Evolutionary conservation across 164 flowering plant genomes (phyloP).

Genomic region (Hamamelis virginiana): DNA sequence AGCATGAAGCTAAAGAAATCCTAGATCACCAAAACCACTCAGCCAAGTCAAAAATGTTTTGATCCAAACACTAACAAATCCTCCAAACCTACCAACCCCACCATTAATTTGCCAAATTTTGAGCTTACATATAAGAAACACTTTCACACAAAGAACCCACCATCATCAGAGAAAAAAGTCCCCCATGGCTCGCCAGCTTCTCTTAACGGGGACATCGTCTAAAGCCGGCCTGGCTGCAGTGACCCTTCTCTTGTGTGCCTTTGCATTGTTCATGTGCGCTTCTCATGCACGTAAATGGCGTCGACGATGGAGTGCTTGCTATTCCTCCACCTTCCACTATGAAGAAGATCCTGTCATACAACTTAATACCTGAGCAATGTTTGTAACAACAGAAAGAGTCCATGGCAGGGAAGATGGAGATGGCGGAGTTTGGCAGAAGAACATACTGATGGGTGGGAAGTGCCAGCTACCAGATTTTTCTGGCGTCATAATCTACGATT

Average conservation of each 20-base stretch:
- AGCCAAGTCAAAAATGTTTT: background rate
- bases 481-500: constrained; percentile 73
- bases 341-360: constrained; percentile 48
- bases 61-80: constrained; percentile 20
- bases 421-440: constrained; percentile 66
- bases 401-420: constrained; percentile 4
- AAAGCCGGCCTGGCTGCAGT: constrained; percentile 33
- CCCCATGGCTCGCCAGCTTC: constrained; percentile 40
- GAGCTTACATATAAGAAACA: background rate
- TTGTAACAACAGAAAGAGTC: constrained; percentile 3
- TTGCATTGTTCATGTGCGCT: constrained; percentile 66
- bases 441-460: constrained; percentile 88
- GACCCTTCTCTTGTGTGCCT: constrained; percentile 40
- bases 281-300: constrained; percentile 55
- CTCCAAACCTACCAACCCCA: constrained; percentile 20
- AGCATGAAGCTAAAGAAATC: background rate
- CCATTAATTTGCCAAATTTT: background rate
- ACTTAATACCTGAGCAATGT: constrained; percentile 30
- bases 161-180: too few species aligned
- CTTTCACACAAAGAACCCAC: background rate
- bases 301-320: constrained; percentile 32
- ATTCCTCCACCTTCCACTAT: constrained; percentile 14
- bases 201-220: background rate
- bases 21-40: constrained; percentile 26
- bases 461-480: constrained; percentile 86